Conservation (phyloP, 192 early-diverging fungal genomes). For the Entomortierella chlamydospora region DNA sequence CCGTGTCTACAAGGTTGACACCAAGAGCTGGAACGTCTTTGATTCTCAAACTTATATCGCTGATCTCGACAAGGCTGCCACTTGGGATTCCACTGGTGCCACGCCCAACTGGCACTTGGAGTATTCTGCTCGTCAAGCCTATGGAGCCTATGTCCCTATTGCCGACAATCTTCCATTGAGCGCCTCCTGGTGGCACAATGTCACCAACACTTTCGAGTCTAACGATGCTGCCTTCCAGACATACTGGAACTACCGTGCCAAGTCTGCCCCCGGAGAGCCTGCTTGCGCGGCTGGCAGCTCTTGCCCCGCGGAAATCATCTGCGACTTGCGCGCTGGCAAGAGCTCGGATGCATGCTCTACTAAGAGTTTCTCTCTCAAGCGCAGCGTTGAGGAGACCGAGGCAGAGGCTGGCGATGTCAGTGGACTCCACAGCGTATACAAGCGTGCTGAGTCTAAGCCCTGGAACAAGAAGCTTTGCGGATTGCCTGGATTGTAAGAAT, state of each 20-base stretch:
- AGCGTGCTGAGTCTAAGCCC: constrained; percentile 29
- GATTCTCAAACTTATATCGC: constrained; percentile 67
- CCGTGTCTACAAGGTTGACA: constrained; percentile 67
- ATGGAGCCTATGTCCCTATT: constrained; percentile 36
- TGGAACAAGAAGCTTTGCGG: constrained; percentile 45
- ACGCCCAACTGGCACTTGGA: constrained; percentile 65
- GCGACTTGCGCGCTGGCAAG: constrained; percentile 49
- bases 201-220: constrained; percentile 58
- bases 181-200: constrained; percentile 65
- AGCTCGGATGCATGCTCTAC: constrained; percentile 35
- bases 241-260: constrained; percentile 55
- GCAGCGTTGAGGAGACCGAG: constrained; percentile 4
- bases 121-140: constrained; percentile 62
- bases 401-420: constrained; percentile 20
- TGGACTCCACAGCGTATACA: constrained; percentile 41
- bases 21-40: constrained; percentile 63
- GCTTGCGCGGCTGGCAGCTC: constrained; percentile 21
- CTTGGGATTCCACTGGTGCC: constrained; percentile 46
- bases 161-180: constrained; percentile 42
- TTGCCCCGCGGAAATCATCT: constrained; percentile 34
- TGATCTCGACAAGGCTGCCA: constrained; percentile 54
- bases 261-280: constrained; percentile 41
- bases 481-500: constrained; percentile 13
- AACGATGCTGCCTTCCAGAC: constrained; percentile 52
- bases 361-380: constrained; percentile 31